Evolutionary conservation across 768 basidiomycete species (phyloP), one percentile per base, ranked within the genome.

Genomic region (Boletus insuetus): DNA sequence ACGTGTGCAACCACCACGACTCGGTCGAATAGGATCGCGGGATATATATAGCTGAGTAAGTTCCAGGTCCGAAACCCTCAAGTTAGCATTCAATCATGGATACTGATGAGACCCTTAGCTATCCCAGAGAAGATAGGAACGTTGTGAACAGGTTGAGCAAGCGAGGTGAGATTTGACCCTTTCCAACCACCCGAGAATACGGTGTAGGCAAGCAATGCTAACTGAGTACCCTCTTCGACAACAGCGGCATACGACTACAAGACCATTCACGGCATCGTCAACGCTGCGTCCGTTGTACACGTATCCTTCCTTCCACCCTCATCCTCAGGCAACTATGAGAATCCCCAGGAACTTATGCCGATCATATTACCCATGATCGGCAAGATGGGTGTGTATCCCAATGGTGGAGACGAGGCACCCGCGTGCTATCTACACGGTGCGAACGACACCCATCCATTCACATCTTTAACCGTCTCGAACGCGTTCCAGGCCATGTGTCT

Each of bases 41-140:
- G 11, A 0, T 12, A 14, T 12, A 35, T 35, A 35, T 35, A 35
- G 34, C 34, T 29, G 29, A 29, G 29, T 26, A 29, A 29, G 29
- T 29, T 29, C 8, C 29, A 29, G 29, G 29, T 29, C 29, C 29
- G 29, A 29, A 29, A 29, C 29, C 29, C 13, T 14, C 38, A 39
- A 43, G 42, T n/a, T 4, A 1, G 2, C 7, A 10, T 34, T 50
- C 29, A 35, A 73, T 77, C 60, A 85, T 84, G 20, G 81, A 83
- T 5, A 79, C 79, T 0, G 79, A 79, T 12, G 44, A 56, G n/a
- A 0, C 31, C 12, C 38, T 22, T 8, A 58, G 55, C 61, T 86
- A 84, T 69, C 81, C 81, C 0, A 67, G 58, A 41, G 60, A 56
- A 53, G 22, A 7, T 16, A 55, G 53, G 24, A 66, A 67, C 43